Percentiles rank a stretch among this genome's conserved stretches.
These are phyloP conservation scores for Pseudogymnoascus sp. DNA, from an alignment of 2,329 filamentous ascomycete genomes.

Conservation along the genomic window DNA sequence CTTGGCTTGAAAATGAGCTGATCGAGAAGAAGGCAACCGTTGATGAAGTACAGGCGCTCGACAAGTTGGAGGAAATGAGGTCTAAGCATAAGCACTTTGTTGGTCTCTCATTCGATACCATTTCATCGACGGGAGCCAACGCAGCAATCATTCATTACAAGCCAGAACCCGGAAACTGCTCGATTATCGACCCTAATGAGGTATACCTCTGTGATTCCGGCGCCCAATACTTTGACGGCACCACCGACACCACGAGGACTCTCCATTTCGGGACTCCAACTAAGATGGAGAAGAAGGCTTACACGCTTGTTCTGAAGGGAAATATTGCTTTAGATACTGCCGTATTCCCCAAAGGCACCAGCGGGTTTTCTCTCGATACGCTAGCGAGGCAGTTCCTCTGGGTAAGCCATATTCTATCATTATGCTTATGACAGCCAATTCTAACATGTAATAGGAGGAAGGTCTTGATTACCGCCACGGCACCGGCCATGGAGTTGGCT, in stretches of 20 bases:
- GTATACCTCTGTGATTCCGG: conserved; percentile 96
- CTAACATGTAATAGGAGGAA: conserved; percentile 40
- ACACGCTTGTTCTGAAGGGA: conserved; percentile 91
- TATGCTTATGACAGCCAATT: not conserved
- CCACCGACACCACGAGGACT: conserved; percentile 90
- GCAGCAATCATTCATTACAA: conserved; percentile 95
- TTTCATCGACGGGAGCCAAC: conserved; percentile 77
- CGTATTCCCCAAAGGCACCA: conserved; percentile 90
- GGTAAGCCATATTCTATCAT: conserved; percentile 41
- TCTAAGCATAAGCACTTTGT: conserved; percentile 65
- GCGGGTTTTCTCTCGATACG: conserved; percentile 81
- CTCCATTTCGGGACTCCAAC: conserved; percentile 84
- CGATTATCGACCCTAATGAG: conserved; percentile 71
- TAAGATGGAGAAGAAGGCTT: conserved; percentile 75
- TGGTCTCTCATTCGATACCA: conserved; percentile 89
- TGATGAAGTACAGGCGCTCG: conserved; percentile 85
- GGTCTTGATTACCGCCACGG: conserved; percentile 94
- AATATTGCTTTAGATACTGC: conserved; percentile 81
- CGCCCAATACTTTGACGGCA: conserved; percentile 92
- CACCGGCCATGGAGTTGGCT: conserved; percentile 92
- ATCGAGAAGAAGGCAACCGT: conserved; percentile 62
- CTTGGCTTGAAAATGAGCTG: conserved; percentile 90
- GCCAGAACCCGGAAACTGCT: conserved; percentile 74
- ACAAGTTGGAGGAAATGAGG: conserved; percentile 76
- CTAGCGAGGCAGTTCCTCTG: conserved; percentile 87